Base-by-base conservation (phyloP, 192 early-diverging fungal genomes). In the Backusella sp. region DNA sequence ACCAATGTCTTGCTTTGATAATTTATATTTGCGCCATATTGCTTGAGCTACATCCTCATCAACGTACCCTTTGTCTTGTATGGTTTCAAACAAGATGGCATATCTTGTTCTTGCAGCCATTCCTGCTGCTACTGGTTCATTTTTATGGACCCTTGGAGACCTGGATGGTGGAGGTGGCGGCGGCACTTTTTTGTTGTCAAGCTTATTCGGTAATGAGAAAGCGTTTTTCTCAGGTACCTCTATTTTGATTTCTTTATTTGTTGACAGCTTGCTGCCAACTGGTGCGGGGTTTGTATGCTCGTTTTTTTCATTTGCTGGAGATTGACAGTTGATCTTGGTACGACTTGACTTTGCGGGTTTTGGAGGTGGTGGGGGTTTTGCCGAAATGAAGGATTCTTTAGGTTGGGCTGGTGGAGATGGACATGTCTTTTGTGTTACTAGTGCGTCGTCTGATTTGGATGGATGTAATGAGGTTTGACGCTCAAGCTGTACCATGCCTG, bases 31-130 rank as follows among this genome's bases (percentile, higher is more conserved):
- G 19, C 53, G 6, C 68, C 72, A 74, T 5, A 78, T 52, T 4
- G 62, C 1, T 56, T 69, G 44, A 0, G 26, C 52, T 8, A 67
- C 69, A 30, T 69, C 42, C 1, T 67, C 77, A 69, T 78, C 72
- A 5, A 74, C 77, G 36, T 41, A 73, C 5, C 68, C 65, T 8
- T 69, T 66, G 26, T 74, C 77, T 14, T 74, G 72, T 21, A 78
- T 73, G 0, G 14, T 34, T 23, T 78, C 67, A 56, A 78, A 78
- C 46, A 78, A 59, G 2, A 17, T 30, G 11, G 70, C 65, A 44
- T 74, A 70, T 23, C 76, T 66, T 26, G 15, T 19, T 53, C 17
- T 17, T 30, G 66, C 3, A 30, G 35, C 28, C 19, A 23, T 3
- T 12, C 3, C 9, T 28, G 56, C 15, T 62, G 12, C 12, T 12